phyloP scores from a whole-genome alignment of 768 basidiomycete genomes.

The Cystobasidiopsis lactophilus region DNA sequence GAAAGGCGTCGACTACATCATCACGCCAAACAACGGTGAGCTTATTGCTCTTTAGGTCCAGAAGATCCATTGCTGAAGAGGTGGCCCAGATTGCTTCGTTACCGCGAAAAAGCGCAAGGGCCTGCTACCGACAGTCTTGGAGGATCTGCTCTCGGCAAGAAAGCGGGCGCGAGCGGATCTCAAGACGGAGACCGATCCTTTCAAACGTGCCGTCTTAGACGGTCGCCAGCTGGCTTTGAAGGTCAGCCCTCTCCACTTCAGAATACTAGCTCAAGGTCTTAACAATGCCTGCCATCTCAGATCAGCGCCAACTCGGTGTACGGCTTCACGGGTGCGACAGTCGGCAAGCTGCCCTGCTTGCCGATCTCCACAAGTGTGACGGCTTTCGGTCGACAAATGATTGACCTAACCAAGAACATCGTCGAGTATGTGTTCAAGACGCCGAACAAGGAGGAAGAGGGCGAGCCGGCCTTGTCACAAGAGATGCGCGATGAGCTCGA shows the following conservation, averaged over 20 bases:
- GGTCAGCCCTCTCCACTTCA: slow-evolving; percentile 28
- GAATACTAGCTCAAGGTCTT: neutral
- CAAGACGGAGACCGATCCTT: slow-evolving; percentile 90
- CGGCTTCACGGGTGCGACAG: slow-evolving; percentile 91
- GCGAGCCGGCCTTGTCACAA: slow-evolving; percentile 23
- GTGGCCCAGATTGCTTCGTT: slow-evolving; percentile 56
- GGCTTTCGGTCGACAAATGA: slow-evolving; percentile 96
- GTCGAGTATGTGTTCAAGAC: neutral
- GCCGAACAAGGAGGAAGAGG: neutral
- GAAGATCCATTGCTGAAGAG: too few relatives aligned
- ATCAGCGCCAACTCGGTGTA: slow-evolving; percentile 98
- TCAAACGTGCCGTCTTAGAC: slow-evolving; percentile 88
- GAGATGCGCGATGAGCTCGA: slow-evolving; percentile 78
- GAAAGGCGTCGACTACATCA: slow-evolving; percentile 73
- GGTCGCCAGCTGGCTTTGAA: slow-evolving; percentile 93
- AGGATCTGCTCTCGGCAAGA: slow-evolving; percentile 77
- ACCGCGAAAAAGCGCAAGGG: slow-evolving; percentile 57
- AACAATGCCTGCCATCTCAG: slow-evolving; percentile 28
- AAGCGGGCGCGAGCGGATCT: slow-evolving; percentile 88
- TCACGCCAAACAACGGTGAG: slow-evolving; percentile 84
- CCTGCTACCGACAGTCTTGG: slow-evolving; percentile 68
- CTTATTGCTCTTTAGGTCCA: neutral
- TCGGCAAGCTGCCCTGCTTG: slow-evolving; percentile 89
- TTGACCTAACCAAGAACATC: slow-evolving; percentile 81
- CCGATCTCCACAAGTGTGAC: slow-evolving; percentile 88